Conservation (phyloP, 768 basidiomycete genomes). For the Naganishia antarctica region DNA sequence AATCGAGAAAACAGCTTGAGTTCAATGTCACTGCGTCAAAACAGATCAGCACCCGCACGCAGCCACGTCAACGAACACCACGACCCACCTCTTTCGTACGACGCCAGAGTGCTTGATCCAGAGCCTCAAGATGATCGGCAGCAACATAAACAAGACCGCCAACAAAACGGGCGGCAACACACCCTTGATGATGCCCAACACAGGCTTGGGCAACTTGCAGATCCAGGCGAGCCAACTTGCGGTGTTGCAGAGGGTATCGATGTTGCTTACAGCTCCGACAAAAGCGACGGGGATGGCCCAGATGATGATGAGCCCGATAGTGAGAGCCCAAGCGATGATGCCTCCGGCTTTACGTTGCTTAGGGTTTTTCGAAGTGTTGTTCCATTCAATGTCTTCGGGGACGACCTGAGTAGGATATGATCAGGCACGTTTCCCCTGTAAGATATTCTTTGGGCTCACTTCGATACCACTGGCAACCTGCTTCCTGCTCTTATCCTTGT, state of each 20-base stretch:
- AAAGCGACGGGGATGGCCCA: conserved; percentile 47
- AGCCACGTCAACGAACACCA: too few species aligned
- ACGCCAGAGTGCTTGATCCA: conserved; percentile 44
- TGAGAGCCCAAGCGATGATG: conserved; percentile 44
- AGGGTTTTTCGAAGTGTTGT: conserved; percentile 46
- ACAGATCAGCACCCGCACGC: too few species aligned
- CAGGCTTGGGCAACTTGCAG: conserved; percentile 37
- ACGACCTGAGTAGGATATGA: conserved; percentile 30
- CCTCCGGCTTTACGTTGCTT: conserved; percentile 41
- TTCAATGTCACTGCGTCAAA: conserved; percentile 46
- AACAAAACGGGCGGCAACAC: conserved; percentile 47
- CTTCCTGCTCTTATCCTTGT: conserved; percentile 41
- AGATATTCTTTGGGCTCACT: background rate
- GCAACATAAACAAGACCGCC: conserved; percentile 49
- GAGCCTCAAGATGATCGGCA: conserved; percentile 47
- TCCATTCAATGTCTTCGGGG: conserved; percentile 49
- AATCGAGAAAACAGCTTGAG: conserved; percentile 46
- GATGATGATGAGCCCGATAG: conserved; percentile 48
- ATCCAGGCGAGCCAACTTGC: conserved; percentile 47
- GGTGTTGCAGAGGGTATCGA: conserved; percentile 42
- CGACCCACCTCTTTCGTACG: conserved; percentile 42
- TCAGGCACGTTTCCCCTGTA: background rate
- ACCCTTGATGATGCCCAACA: conserved; percentile 47
- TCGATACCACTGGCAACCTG: conserved; percentile 42
- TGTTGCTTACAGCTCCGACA: conserved; percentile 48